Conservation (phyloP, 352 stramenopile genomes). For the Globisporangium recalcitrans region DNA sequence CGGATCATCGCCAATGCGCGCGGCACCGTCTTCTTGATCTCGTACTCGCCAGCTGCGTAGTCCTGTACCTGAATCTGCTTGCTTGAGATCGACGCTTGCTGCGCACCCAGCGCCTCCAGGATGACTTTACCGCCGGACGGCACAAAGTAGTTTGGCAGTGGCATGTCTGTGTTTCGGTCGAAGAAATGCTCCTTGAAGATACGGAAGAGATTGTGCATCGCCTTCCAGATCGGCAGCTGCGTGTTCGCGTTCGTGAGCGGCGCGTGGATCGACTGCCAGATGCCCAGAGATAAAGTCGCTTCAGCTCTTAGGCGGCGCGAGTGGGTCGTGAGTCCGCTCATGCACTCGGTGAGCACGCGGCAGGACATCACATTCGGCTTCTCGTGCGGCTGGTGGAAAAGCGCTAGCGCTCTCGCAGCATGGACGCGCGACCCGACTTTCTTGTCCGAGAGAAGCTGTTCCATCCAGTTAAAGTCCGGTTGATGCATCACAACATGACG, state of each 20-base stretch:
- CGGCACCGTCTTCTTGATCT: slow-evolving; percentile 86
- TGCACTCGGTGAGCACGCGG: slow-evolving; percentile 77
- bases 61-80: slow-evolving; percentile 86
- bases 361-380: slow-evolving; percentile 87
- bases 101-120: slow-evolving; percentile 65
- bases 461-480: slow-evolving; percentile 88
- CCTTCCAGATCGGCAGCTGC: slow-evolving; percentile 78
- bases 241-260: slow-evolving; percentile 79
- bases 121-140: slow-evolving; percentile 81
- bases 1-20: slow-evolving; percentile 71
- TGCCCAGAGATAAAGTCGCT: slow-evolving; percentile 63
- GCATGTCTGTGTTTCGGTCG: slow-evolving; percentile 74
- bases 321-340: slow-evolving; percentile 81
- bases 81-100: slow-evolving; percentile 76
- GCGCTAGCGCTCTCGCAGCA: slow-evolving; percentile 59
- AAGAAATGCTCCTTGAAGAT: slow-evolving; percentile 90
- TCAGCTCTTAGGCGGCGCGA: slow-evolving; percentile 69
- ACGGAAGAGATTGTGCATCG: slow-evolving; percentile 82
- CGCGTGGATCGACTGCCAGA: slow-evolving; percentile 85
- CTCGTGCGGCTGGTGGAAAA: slow-evolving; percentile 78
- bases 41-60: slow-evolving; percentile 79
- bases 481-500: slow-evolving; percentile 84
- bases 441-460: slow-evolving; percentile 79
- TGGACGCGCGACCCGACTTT: slow-evolving; percentile 81
- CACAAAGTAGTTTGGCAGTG: slow-evolving; percentile 84